A percentile compares a stretch with the other conserved stretches of the same genome.
These are phyloP conservation scores for Sporobolomyces roseus DNA, from an alignment of 768 basidiomycete species.

Conservation along the genomic window DNA sequence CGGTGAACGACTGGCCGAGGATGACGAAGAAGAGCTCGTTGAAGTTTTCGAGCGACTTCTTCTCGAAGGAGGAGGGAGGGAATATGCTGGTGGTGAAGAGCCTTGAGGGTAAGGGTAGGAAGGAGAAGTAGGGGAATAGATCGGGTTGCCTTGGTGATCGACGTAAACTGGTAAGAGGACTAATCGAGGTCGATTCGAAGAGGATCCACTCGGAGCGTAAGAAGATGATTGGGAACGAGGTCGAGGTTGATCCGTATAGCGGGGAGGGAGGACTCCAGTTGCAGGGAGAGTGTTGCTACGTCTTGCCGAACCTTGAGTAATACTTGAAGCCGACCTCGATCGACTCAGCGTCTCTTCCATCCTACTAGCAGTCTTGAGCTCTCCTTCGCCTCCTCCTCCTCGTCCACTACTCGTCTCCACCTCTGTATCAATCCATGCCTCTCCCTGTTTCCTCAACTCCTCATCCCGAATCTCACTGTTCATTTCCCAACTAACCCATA, in stretches of 20 bases:
- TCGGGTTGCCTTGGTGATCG: slow-evolving; percentile 17
- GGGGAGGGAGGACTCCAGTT: slow-evolving; percentile 2
- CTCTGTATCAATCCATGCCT: too few species aligned
- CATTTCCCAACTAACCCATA: slow-evolving; percentile 19
- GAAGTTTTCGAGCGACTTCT: neutral
- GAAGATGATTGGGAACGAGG: slow-evolving; percentile 11
- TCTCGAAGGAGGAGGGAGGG: neutral
- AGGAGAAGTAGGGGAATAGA: slow-evolving; percentile 9
- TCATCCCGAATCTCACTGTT: slow-evolving; percentile 12
- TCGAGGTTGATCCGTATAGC: neutral
- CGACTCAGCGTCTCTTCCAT: neutral
- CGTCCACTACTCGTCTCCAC: neutral
- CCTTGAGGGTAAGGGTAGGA: too few species aligned
- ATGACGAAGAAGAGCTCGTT: neutral
- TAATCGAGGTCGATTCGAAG: slow-evolving; percentile 12
- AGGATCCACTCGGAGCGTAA: neutral
- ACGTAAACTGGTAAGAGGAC: slow-evolving; percentile 36
- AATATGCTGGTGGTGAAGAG: neutral
- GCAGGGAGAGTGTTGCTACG: slow-evolving; percentile 14
- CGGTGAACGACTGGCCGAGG: neutral
- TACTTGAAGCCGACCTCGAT: neutral
- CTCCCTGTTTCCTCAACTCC: neutral
- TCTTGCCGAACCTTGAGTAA: neutral
- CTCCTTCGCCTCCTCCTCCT: neutral
- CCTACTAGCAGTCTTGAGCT: too few species aligned